Base-by-base conservation (phyloP, 2,329 filamentous ascomycete genomes). In the Colletotrichum tofieldiae region DNA sequence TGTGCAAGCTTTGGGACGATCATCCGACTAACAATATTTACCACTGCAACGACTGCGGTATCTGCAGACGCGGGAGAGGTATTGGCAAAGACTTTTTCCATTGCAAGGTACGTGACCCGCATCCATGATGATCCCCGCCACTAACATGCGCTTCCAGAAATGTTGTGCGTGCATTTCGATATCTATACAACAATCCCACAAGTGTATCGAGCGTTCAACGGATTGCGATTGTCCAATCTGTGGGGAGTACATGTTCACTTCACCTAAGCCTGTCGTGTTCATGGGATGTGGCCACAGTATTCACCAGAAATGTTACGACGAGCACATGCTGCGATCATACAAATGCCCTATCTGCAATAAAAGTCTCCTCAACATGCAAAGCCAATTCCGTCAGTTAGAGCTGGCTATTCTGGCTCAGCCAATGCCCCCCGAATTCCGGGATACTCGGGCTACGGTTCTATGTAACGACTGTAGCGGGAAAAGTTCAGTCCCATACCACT, bases 141-240 rank as follows among this genome's bases (percentile, higher is more conserved):
- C 59, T 60, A 62, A 64, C 47, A 49, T 69, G 20, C 29, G 26
- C 20, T 35, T 16, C 75, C 54, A 95, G 92, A 95, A 91, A 77
- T 99, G 96, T 83, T 94, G 94, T 77, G 95, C 97, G 35, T 99
- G 96, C 84, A 96, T 98, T 78, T 93, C 94, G 9, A 98, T 98
- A 75, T 91, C 93, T 3, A 94, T 95, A 70, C 92, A 94, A 78
- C 91, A 89, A 52, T 93, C 93, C 8, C 96, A 99, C 84, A 95
- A 94, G 76, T 99, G 96, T 79, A 96, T 98, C 76, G 96, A 98
- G 82, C 90, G 94, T 60, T 95, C 95, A 11, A 98, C 94, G 41
- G 95, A 99, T 79, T 97, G 95, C 79, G 93, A 98, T 79, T 99
- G 96, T 81, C 96, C 96, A 5, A 98, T 99, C 68, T 99, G 96